Evolutionary conservation across 2,329 filamentous ascomycete species (phyloP), one percentile per base, ranked within the genome.

Genomic region (Trichoderma endophyticum): DNA sequence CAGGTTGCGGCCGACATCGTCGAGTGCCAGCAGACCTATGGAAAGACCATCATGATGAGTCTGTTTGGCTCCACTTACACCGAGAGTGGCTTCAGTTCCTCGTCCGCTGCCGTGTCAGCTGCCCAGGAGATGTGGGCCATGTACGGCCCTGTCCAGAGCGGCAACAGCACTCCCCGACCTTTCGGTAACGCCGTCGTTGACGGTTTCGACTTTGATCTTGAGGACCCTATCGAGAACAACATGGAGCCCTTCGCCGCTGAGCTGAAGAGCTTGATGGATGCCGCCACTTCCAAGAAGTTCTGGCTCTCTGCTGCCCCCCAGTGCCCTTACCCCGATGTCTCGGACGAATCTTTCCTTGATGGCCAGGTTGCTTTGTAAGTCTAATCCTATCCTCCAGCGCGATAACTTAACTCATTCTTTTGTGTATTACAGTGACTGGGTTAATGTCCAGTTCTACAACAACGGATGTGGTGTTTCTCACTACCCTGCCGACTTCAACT

Each of bases 191-290:
- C 89, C 12, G 84, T 88, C 6, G 82, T 94, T 54, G 91, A 94
- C 78, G 92, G 92, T 3, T 93, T 94, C 78, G 92, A 94, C 81
- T 89, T 94, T 74, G 92, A 94, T 79, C 90, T 94, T 73, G 92
- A 94, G 81, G 84, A 87, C 4, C 80, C 80, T 4, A 86, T 87
- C 7, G 64, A 67, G 12, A 79, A 80, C 59, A 90, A 92, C 81
- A 89, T 91, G 82, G 84, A 83, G 0, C 81, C 87, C 1, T 92
- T 93, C 75, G 90, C 86, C 1, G 82, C 84, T 36, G 82, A 86
- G 69, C 84, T 93, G 18, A 87, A 90, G 32, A 75, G 78, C 14
- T 80, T 86, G 36, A 90, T 90, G 84, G 83, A 89, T 74, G 81
- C 81, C 24, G 84, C 85, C 34, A 80, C 76, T 0, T 83, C 82